Base-by-base conservation (phyloP, 78 protist species). In the Trichosphaerium sp. region DNA sequence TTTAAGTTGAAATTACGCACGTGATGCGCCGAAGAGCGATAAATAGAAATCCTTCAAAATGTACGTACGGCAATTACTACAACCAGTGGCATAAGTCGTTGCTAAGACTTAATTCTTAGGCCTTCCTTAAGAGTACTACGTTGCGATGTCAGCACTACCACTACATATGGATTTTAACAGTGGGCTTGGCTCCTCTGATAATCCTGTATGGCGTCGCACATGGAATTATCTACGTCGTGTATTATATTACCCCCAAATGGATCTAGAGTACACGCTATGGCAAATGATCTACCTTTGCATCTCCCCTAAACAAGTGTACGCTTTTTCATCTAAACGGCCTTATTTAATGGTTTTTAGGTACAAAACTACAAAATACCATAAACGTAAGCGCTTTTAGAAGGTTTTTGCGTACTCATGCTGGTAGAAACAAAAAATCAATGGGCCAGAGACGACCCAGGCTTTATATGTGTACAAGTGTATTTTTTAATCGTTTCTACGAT, bases 401-500 rank as follows among this genome's bases (percentile, higher is more conserved):
- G 11, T 67, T 5, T 12, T 40, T 23, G 3, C 38, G 6, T 6
- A 21, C 8, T 21, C 2, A 37, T 1, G n/a, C 1, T 11, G 0
- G 42, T 65, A 74, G 88, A 80, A 28, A 89, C 94, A 6, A 89
- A 89, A 71, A 75, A 88, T 58, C 93, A 86, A 56, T 94, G 96
- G 96, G 94, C 98, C 23, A 71, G 98, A 21, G 98, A 94, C 37
- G 98, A 94, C 66, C 98, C 98, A 0, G 98, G 92, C 14, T 91
- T 91, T 44, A 75, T 87, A 14, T 90, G 80, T 18, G 41, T 93
- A 18, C 55, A 70, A 26, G 23, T 63, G 0, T 69, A 73, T 43
- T 85, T 86, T 42, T 60, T 86, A 78, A 51, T 78, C 7, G 65
- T 82, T 14, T 71, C 84, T 4, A 71, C 88, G n/a, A 64, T 75